phyloP scores from a whole-genome alignment of 1,284 basidiomycete species.

The Ganoderma lucidum region DNA sequence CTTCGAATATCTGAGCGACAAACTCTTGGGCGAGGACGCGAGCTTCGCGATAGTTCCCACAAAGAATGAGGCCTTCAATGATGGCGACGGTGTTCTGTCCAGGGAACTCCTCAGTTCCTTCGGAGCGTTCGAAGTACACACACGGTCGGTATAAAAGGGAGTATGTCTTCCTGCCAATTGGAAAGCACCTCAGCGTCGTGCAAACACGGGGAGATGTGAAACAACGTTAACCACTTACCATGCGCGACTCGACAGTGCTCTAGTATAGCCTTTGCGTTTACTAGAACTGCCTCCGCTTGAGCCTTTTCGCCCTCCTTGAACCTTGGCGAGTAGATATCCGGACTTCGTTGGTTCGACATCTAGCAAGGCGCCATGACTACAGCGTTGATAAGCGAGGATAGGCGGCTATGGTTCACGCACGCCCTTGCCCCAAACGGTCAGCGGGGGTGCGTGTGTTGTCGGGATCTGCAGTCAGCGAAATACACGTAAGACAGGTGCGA shows the following conservation, averaged over 20 bases:
- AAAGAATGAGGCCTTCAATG: constrained; percentile 55
- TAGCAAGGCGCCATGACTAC: constrained; percentile 79
- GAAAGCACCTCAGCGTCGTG: background rate
- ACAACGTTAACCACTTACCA: constrained; percentile 59
- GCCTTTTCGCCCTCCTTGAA: constrained; percentile 49
- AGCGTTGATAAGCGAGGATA: constrained; percentile 76
- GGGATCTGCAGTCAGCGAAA: constrained; percentile 61
- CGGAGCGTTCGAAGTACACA: constrained; percentile 58
- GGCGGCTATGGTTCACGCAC: constrained; percentile 67
- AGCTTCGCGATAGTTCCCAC: constrained; percentile 56
- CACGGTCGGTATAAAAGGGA: constrained; percentile 73
- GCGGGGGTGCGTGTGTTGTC: constrained; percentile 89
- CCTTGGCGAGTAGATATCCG: constrained; percentile 58
- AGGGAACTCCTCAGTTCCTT: constrained; percentile 36
- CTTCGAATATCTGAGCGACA: constrained; percentile 65
- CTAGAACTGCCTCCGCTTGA: constrained; percentile 65
- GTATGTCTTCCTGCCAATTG: constrained; percentile 68
- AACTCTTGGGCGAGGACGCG: constrained; percentile 60
- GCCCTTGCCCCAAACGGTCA: constrained; percentile 88
- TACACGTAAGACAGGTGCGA: constrained; percentile 8
- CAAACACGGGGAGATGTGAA: background rate
- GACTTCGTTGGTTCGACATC: constrained; percentile 64
- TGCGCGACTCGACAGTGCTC: constrained; percentile 87
- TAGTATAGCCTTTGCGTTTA: constrained; percentile 79
- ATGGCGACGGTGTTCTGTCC: constrained; percentile 43